These are phyloP conservation scores for Pyrenochaeta sp. DNA, from an alignment of 2,329 filamentous ascomycete genomes.

Conservation along the genomic window DNA sequence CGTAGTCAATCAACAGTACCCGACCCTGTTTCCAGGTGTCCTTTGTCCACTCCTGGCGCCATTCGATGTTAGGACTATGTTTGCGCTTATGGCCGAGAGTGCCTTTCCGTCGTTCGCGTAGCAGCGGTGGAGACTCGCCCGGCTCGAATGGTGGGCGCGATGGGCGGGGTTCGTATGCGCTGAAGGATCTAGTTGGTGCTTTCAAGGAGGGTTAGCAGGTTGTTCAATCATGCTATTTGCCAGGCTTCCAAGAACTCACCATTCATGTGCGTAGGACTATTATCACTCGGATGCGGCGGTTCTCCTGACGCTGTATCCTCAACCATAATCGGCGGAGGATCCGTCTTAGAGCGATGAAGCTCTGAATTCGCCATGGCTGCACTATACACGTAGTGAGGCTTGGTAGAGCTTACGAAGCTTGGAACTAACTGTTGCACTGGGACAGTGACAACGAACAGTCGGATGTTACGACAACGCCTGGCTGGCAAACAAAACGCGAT, in stretches of 20 bases:
- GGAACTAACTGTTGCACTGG: background rate
- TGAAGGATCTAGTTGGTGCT: conserved; percentile 29
- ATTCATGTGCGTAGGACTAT: conserved; percentile 24
- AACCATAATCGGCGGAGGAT: conserved; percentile 44
- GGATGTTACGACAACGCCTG: background rate
- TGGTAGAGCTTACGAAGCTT: background rate
- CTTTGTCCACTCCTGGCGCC: conserved; percentile 49
- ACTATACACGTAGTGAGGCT: background rate
- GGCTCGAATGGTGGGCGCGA: conserved; percentile 17
- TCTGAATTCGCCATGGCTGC: conserved; percentile 9
- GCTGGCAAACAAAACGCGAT: background rate
- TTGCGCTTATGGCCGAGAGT: conserved; percentile 41
- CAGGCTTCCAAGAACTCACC: conserved; percentile 15
- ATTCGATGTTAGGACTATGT: conserved; percentile 48
- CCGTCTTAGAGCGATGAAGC: conserved; percentile 25
- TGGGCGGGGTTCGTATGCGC: conserved; percentile 4
- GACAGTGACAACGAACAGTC: background rate
- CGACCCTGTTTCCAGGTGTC: conserved; percentile 53
- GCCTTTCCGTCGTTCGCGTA: conserved; percentile 24
- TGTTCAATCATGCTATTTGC: background rate
- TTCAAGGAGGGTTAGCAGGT: background rate
- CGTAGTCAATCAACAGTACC: conserved; percentile 62
- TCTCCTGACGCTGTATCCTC: conserved; percentile 43
- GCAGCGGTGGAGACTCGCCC: conserved; percentile 16
- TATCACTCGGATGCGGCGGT: conserved; percentile 31